Evolutionary conservation across 2,329 filamentous ascomycete species (phyloP), one percentile per base, ranked within the genome.

Genomic region (Penicillium sp.): DNA sequence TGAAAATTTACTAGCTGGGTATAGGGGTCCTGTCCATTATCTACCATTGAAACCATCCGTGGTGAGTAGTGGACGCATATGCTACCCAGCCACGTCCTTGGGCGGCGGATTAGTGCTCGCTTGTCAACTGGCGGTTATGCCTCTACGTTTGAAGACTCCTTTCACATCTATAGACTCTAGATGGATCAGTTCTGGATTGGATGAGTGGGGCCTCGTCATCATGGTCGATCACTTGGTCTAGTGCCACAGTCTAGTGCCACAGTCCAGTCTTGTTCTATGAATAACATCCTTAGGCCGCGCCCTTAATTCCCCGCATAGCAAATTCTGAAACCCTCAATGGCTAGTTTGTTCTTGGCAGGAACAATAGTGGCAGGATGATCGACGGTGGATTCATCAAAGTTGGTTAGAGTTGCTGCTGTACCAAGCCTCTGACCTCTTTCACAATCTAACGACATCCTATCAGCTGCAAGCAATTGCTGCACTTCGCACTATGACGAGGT

Each of bases 141-240:
- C 13, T 36, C 19, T 36, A 34, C 7, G 15, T 34, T 8, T 23
- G 27, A 33, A 10, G 8, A n/a, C 13, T 13, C 15, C 1, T n/a
- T 25, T 13, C 21, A 10, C 19, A 36, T 10, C 31, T 36, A 36
- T 13, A 13, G 8, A 36, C 5, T 5, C 31, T 6, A 23, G 19
- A 23, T 25, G 7, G 2, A 23, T 23, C 23, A 39, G 19, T 7
- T 10, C 27, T 9, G 36, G 3, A 5, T 25, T 34, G 45, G 16
- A 45, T 16, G 31, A 47, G 27, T 8, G 25, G 38, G 23, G 43
- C 54, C 50, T 63, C 54, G 57, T 60, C 51, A 61, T 50, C 57
- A 21, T 9, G 33, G 57, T 53, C 50, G 54, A 61, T 61, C 57
- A 36, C 16, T 36, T 15, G 10, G 25, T 15, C 25, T 47, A 48